Conservation (phyloP, 768 basidiomycete species). For the Paxillus involutus region DNA sequence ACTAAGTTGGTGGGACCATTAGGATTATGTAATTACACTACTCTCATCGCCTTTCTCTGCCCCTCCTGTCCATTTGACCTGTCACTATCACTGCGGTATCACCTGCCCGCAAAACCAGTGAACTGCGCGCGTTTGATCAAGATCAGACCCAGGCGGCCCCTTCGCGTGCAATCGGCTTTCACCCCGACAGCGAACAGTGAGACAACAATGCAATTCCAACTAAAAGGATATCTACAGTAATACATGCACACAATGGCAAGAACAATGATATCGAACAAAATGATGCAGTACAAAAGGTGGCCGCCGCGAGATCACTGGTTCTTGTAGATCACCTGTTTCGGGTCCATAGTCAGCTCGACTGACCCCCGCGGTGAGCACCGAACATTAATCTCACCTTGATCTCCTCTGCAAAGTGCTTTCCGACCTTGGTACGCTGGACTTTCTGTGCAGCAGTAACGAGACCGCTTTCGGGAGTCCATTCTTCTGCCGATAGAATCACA, state of each 20-base stretch:
- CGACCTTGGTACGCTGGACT: slow-evolving; percentile 75
- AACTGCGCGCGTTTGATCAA: not conserved
- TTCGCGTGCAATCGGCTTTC: not conserved
- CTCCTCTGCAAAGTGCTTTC: slow-evolving; percentile 59
- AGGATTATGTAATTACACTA: not conserved
- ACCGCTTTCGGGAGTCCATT: slow-evolving; percentile 92
- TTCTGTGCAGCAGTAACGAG: slow-evolving; percentile 92
- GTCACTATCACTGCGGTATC: not conserved
- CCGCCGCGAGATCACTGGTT: slow-evolving; percentile 20
- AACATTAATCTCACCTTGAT: slow-evolving; percentile 47
- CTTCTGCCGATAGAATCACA: slow-evolving; percentile 77
- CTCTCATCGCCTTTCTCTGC: not conserved
- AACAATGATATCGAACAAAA: not conserved
- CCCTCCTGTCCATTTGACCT: not conserved
- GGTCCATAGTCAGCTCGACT: not conserved
- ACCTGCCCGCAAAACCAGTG: not conserved
- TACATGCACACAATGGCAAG: not conserved
- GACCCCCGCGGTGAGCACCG: not conserved
- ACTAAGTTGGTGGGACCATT: not conserved
- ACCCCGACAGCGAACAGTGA: not conserved
- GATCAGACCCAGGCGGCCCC: not conserved
- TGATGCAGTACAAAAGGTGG: not conserved
- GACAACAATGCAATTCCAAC: not conserved
- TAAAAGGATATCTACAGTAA: not conserved
- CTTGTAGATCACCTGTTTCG: slow-evolving; percentile 32